Base-by-base conservation (phyloP, 2,329 filamentous ascomycete species). In the Stagonosporopsis vannaccii region DNA sequence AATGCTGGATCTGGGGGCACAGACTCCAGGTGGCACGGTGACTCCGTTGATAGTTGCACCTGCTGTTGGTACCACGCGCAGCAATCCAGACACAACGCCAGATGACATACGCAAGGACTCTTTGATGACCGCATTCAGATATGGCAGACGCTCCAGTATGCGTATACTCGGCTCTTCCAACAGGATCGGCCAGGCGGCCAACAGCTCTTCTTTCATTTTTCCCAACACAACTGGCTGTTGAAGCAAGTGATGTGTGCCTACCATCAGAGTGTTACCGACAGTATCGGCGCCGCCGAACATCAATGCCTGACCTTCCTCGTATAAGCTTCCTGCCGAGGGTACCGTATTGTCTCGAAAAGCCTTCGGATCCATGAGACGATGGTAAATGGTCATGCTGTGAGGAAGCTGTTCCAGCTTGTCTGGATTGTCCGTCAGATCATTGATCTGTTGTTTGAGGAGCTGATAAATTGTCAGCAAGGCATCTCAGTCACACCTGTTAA, bases 271-370 rank as follows among this genome's bases (percentile, higher is more conserved):
- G 36, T 76, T 78, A 0, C 74, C 79, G 6, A 76, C 74, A 0
- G 80, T 82, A 52, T 82, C 79, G 12, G 73, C 73, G 13, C 80
- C 81, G 7, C 74, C 80, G 59, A 81, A 81, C 59, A 82, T 70
- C 45, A 83, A 68, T 0, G 77, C 75, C 61, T 78, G 75, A 1
- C 75, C 75, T 68, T 82, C 81, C 17, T 82, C 78, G 40, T 76
- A 78, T 3, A 82, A 61, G 40, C 70, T 75, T 2, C 59, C 68
- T 6, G 68, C 47, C 3, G 63, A 68, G 5, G 76, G 74, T 1
- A 75, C 64, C 0, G 57, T 70, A 23, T 72, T 69, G 48, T 65
- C 66, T n/a, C 69, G 67, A 56, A 75, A 70, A 1, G 67, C 63
- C 26, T 72, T 66, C 1, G 69, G 62, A 40, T 76, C 71, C 59